Evolutionary conservation across 768 basidiomycete species (phyloP).

Genomic region (Tulasnella sp.): DNA sequence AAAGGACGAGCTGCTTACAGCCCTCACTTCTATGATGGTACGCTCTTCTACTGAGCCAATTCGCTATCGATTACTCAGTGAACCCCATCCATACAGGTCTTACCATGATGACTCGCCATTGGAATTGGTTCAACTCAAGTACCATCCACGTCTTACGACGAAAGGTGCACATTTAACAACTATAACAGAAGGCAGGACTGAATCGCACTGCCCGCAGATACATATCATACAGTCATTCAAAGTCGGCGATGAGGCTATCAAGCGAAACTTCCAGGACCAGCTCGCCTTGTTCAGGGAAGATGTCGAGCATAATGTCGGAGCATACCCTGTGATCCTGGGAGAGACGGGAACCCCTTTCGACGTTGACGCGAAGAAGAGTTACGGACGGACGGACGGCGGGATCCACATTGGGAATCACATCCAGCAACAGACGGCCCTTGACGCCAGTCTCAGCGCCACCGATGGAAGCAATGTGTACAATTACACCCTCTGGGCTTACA

Average conservation of each 20-base stretch:
- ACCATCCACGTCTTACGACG: slow-evolving; percentile 73
- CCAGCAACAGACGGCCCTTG: slow-evolving; percentile 66
- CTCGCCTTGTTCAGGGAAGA: slow-evolving; percentile 71
- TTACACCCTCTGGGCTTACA: slow-evolving; percentile 85
- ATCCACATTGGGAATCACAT: slow-evolving; percentile 29
- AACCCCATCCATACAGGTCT: slow-evolving; percentile 31
- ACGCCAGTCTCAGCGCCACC: slow-evolving; percentile 59
- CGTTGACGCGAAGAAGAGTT: slow-evolving; percentile 76
- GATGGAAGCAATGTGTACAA: slow-evolving; percentile 66
- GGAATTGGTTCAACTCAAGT: slow-evolving; percentile 94
- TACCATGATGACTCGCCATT: slow-evolving; percentile 79
- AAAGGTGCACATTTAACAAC: neutral
- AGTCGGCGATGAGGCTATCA: slow-evolving; percentile 70
- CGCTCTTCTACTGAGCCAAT: neutral
- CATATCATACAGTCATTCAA: slow-evolving; percentile 42
- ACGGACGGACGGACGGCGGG: slow-evolving; percentile 61
- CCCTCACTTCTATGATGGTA: slow-evolving; percentile 81
- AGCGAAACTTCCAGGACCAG: slow-evolving; percentile 69
- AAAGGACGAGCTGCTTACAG: slow-evolving; percentile 61
- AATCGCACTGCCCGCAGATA: slow-evolving; percentile 32
- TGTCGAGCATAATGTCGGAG: slow-evolving; percentile 40
- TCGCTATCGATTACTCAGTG: neutral
- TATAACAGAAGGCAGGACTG: slow-evolving; percentile 47
- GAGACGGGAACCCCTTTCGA: slow-evolving; percentile 95
- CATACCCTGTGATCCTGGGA: slow-evolving; percentile 86